Evolutionary conservation across 208 protist species (phyloP).

Genomic region (Giardia muris): DNA sequence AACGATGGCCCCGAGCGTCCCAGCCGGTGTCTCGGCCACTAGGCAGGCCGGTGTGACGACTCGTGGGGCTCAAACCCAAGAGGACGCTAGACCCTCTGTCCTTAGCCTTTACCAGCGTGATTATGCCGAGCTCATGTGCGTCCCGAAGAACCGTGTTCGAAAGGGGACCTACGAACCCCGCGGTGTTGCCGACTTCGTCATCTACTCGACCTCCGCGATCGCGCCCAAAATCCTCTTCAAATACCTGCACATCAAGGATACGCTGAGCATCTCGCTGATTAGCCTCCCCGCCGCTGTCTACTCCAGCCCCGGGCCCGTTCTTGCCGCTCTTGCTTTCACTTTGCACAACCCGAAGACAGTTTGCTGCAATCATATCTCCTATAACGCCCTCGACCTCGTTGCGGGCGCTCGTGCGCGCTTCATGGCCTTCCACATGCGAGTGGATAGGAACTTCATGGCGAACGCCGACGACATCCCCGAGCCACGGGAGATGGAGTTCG

Average conservation of each 20-base stretch:
- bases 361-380: background rate
- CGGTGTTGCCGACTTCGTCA: background rate
- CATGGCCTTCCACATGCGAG: background rate
- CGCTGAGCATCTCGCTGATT: background rate
- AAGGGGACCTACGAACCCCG: background rate
- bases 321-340: background rate
- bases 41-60: too few relatives aligned
- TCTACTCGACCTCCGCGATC: background rate
- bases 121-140: background rate
- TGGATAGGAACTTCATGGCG: background rate
- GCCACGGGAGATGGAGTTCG: background rate
- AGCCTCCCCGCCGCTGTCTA: background rate
- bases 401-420: background rate
- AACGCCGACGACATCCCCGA: background rate
- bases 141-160: background rate
- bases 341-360: background rate
- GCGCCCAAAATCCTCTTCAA: background rate
- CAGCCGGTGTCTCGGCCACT: too few relatives aligned
- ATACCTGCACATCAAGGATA: background rate
- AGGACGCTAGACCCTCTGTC: background rate
- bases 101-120: background rate
- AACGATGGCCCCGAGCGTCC: background rate
- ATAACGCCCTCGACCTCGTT: background rate
- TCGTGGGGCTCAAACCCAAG: background rate
- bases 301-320: background rate